Base-by-base conservation (phyloP, 371 early-diverging fungal genomes). In the Mucor racemosus region DNA sequence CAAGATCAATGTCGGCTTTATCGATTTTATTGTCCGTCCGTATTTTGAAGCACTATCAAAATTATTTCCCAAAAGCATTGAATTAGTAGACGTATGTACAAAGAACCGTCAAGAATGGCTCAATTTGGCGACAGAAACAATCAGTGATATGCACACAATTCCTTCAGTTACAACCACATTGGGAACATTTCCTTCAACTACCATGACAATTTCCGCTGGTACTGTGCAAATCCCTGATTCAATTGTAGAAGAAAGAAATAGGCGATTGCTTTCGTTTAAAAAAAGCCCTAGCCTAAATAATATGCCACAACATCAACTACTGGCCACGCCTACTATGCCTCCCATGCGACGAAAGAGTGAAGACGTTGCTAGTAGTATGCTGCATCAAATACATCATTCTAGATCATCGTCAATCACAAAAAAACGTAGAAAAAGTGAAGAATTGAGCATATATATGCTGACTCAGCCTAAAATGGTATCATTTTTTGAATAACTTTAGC, bases 21-120 rank as follows among this genome's bases (percentile, higher is more conserved):
- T 88, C 26, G 92, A 93, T 59, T 90, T 90, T 61, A 89, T 96
- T 9, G 92, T 91, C 0, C 86, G 86, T n/a, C 97, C 97, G 1
- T 94, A 92, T 60, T 95, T 94, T 81, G 90, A 91, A 61, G 81
- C 84, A 36, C 82, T 94, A 31, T 85, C 86, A 5, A 81, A 88
- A 17, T 68, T 94, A 31, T 82, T 92, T 34, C 92, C 94, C 0
- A 81, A 81, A 35, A 77, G 80, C 7, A 58, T 69, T 0, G 73
- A 75, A 5, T 42, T 87, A 2, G 38, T 86, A 0, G 62, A 67
- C 4, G 36, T 46, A 2, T 66, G 81, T 33, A 44, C 53, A 6
- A 46, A 60, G 5, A 84, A 84, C 59, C 69, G 80, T n/a, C 54
- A 64, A n/a, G 75, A 78, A 60, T 84, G 81, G 81, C 41, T 75